These are phyloP conservation scores for Vanrija sp. DNA, from an alignment of 1,284 basidiomycete genomes.

Conservation along the genomic window DNA sequence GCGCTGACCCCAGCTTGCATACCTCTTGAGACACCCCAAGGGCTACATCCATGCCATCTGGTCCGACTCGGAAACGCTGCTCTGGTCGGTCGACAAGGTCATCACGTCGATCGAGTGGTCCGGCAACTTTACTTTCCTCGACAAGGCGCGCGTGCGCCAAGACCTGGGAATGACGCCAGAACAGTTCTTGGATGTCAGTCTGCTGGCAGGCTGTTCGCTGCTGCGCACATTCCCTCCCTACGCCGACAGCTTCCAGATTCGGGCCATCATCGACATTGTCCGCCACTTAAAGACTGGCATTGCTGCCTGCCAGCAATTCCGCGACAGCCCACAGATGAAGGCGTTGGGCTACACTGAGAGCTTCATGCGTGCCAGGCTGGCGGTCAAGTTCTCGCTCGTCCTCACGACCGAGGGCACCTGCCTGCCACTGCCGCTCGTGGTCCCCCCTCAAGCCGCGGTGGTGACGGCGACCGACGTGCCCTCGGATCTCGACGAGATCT, in stretches of 20 bases:
- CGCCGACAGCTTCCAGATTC: conserved; percentile 67
- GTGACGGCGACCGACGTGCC: conserved; percentile 82
- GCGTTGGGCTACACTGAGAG: conserved; percentile 64
- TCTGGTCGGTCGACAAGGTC: conserved; percentile 87
- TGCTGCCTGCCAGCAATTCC: conserved; percentile 69
- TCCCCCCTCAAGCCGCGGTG: conserved; percentile 51
- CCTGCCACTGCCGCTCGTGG: conserved; percentile 77
- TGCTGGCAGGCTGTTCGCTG: conserved; percentile 86
- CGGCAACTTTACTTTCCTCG: conserved; percentile 72
- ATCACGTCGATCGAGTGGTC: conserved; percentile 80
- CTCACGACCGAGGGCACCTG: conserved; percentile 86
- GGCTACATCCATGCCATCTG: conserved; percentile 93
- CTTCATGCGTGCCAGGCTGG: conserved; percentile 83
- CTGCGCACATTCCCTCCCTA: conserved; percentile 80
- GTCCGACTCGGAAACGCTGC: conserved; percentile 81
- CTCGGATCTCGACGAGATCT: conserved; percentile 87
- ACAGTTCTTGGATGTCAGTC: conserved; percentile 90
- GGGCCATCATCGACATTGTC: conserved; percentile 81
- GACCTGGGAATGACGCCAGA: conserved; percentile 78
- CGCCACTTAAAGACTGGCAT: conserved; percentile 83
- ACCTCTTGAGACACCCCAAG: conserved; percentile 88
- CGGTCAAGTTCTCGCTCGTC: conserved; percentile 90
- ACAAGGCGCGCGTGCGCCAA: conserved; percentile 69
- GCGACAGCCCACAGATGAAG: conserved; percentile 54
- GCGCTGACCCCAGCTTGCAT: conserved; percentile 64